Conservation (phyloP, 164 flowering plant species). For the Magnolia officinalis region DNA sequence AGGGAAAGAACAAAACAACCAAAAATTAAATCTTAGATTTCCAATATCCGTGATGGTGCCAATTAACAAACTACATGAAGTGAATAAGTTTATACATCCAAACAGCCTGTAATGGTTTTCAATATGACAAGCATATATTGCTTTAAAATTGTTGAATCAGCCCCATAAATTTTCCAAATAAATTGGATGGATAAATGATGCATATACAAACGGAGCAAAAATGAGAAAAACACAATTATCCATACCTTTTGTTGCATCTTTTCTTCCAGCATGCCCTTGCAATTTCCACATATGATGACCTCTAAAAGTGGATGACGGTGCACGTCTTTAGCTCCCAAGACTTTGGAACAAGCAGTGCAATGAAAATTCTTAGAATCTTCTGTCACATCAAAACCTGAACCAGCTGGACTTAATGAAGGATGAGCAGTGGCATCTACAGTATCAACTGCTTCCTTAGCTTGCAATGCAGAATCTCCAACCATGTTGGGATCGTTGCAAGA, state of each 20-base stretch:
- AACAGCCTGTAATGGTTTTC: too few relatives aligned
- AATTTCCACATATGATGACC: constrained; percentile 63
- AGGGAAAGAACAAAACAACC: too few relatives aligned
- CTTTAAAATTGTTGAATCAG: background rate
- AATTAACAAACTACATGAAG: too few relatives aligned
- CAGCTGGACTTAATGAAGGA: constrained; percentile 13
- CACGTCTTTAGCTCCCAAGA: constrained; percentile 35
- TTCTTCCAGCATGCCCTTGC: constrained; percentile 49
- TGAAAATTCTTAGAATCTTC: constrained; percentile 26
- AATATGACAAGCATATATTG: background rate
- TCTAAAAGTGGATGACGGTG: constrained; percentile 65
- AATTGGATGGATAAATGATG: background rate
- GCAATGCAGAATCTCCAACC: constrained; percentile 22
- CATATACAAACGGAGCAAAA: background rate
- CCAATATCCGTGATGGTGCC: too few relatives aligned
- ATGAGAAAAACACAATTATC: background rate
- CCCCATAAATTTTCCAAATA: background rate
- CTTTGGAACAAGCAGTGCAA: constrained; percentile 67
- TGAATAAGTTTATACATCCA: too few relatives aligned
- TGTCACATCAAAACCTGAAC: background rate
- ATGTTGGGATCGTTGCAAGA: constrained; percentile 12
- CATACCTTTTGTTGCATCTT: constrained; percentile 56
- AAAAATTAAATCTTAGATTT: too few relatives aligned
- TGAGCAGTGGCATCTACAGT: constrained; percentile 16
- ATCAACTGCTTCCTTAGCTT: constrained; percentile 24